phyloP scores from a whole-genome alignment of 257 asterid species.

The Gentiana dahurica region DNA sequence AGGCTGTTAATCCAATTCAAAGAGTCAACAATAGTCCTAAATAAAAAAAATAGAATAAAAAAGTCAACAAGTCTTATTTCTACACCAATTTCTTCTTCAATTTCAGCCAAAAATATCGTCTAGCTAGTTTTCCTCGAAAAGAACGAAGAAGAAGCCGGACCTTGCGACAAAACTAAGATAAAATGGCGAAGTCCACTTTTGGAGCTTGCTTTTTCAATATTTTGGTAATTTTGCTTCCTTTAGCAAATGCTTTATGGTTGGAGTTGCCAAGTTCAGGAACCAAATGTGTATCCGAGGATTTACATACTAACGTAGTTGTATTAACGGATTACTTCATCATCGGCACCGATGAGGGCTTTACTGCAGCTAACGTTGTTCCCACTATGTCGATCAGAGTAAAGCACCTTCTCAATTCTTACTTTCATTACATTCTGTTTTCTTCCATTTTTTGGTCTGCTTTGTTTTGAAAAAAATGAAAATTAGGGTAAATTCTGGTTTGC shows the following conservation, averaged over 20 bases:
- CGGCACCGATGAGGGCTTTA: conserved; percentile 28
- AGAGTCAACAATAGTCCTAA: no score
- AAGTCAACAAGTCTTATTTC: no score
- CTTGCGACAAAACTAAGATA: no score
- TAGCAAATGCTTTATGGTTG: conserved; percentile 57
- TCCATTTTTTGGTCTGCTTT: background rate
- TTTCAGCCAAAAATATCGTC: no score
- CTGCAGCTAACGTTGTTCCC: conserved; percentile 31
- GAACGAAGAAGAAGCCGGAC: background rate
- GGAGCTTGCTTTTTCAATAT: conserved; percentile 19
- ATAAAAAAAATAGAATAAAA: no score
- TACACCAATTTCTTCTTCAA: no score
- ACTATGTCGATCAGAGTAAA: conserved; percentile 59
- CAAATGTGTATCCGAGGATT: conserved; percentile 73
- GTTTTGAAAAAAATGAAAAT: no score
- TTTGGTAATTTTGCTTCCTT: conserved; percentile 29
- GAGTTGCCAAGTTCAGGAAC: conserved; percentile 59
- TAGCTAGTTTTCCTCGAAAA: background rate
- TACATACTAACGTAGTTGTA: conserved; percentile 63
- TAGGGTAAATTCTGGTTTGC: no score
- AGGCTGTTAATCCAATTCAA: no score
- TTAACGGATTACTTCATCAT: conserved; percentile 60
- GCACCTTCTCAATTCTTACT: background rate
- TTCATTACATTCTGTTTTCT: background rate
- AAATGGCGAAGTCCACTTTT: conserved; percentile 18